Evolutionary conservation across 2,329 filamentous ascomycete genomes (phyloP).

Genomic region (Colletotrichum sp.): DNA sequence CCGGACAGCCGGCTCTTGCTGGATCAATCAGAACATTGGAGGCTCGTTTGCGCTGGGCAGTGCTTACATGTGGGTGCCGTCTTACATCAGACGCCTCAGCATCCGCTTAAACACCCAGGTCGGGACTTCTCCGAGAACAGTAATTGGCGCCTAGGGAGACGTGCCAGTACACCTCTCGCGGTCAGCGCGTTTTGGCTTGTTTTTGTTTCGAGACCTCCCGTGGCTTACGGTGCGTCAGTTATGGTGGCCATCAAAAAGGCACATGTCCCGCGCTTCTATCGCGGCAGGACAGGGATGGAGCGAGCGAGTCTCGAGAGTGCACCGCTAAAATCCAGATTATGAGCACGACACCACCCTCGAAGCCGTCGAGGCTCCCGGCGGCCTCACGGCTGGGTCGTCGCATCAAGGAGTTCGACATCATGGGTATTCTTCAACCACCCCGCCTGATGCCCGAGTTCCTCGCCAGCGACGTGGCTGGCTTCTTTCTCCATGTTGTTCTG

Average conservation of each 20-base stretch:
- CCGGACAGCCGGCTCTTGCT: not conserved
- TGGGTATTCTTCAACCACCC: not conserved
- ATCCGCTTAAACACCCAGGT: not conserved
- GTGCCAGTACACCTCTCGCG: not conserved
- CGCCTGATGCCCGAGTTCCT: not conserved
- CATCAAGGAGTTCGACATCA: constrained; percentile 4
- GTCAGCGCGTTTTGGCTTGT: not conserved
- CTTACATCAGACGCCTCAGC: constrained; percentile 12
- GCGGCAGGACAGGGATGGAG: not conserved
- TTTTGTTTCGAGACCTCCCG: not conserved
- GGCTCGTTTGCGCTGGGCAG: not conserved
- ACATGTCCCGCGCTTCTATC: not conserved
- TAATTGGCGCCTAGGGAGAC: not conserved
- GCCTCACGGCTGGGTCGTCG: not conserved
- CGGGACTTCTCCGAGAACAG: not conserved
- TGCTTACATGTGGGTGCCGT: constrained; percentile 15
- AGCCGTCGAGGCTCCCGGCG: not conserved
- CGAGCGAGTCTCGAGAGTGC: not conserved
- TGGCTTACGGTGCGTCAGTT: not conserved
- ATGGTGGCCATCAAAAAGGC: not conserved
- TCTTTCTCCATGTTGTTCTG: not conserved
- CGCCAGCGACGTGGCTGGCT: constrained; percentile 3
- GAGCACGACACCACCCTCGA: not conserved
- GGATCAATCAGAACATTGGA: not conserved
- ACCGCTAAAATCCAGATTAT: not conserved